Evolutionary conservation across 495 filamentous ascomycete species (phyloP).

Genomic region (Xylaria scruposa): DNA sequence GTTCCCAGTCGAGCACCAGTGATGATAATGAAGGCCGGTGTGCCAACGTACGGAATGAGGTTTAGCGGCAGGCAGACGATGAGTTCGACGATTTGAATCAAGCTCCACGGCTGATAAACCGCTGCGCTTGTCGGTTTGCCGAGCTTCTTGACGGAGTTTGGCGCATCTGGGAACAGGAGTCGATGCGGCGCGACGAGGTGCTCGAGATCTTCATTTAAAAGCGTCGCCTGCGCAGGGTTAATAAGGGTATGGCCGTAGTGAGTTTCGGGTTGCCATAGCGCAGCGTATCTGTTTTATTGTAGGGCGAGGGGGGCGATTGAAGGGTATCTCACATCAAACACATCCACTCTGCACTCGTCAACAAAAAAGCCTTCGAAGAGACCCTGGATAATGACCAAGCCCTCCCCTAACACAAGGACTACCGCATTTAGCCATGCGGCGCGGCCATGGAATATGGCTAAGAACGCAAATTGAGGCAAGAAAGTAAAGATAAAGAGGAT

Average conservation of each 20-base stretch:
- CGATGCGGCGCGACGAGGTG: conserved; percentile 73
- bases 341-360: conserved; percentile 84
- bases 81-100: conserved; percentile 80
- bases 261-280: neutral
- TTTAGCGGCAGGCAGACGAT: conserved; percentile 84
- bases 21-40: conserved; percentile 76
- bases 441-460: conserved; percentile 85
- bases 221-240: conserved; percentile 44
- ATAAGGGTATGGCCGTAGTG: neutral
- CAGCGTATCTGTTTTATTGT: neutral
- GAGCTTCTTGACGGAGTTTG: conserved; percentile 71
- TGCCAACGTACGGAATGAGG: conserved; percentile 85
- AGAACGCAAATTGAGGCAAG: conserved; percentile 79
- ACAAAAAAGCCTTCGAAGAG: conserved; percentile 82
- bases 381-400: conserved; percentile 76
- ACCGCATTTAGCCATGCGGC: conserved; percentile 77
- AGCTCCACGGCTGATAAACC: conserved; percentile 69
- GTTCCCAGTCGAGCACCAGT: conserved; percentile 66
- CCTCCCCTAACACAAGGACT: conserved; percentile 82
- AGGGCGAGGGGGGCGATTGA: conserved; percentile 29
- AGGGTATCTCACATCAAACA: conserved; percentile 75
- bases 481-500: conserved; percentile 87
- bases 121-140: conserved; percentile 76
- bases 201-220: conserved; percentile 57
- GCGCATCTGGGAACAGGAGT: conserved; percentile 65